Evolutionary conservation across 805 yeast genomes (phyloP).

Genomic region (Yamadazyma insecticola): DNA sequence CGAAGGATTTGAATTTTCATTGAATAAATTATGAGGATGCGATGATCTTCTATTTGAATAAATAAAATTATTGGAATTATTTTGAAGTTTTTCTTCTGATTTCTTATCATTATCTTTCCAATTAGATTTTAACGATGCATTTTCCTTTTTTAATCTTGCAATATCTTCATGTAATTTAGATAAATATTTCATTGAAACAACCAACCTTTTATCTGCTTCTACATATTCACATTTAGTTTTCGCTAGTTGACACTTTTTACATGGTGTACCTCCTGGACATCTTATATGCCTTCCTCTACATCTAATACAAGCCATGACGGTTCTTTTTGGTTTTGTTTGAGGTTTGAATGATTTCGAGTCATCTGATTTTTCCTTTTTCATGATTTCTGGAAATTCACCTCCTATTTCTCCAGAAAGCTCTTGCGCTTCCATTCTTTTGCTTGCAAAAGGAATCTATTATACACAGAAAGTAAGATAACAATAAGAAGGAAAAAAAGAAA

Average conservation of each 20-base stretch:
- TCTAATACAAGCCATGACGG: conserved; percentile 50
- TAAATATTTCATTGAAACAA: conserved; percentile 67
- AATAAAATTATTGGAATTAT: conserved; percentile 10
- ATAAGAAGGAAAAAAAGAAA: too few species aligned
- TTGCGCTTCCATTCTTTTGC: too few species aligned
- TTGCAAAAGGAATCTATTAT: too few species aligned
- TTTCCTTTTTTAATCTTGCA: conserved; percentile 60
- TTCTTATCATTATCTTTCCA: conserved; percentile 25
- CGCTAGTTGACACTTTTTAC: conserved; percentile 55
- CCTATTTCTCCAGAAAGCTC: too few species aligned
- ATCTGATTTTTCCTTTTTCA: too few species aligned
- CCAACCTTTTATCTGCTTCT: conserved; percentile 68
- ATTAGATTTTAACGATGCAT: conserved; percentile 48
- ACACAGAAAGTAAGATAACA: too few species aligned
- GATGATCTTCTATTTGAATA: conserved; percentile 12
- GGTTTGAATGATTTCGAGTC: too few species aligned
- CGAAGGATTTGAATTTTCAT: conserved; percentile 7
- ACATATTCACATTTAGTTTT: conserved; percentile 62
- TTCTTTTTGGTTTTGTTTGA: conserved; percentile 21
- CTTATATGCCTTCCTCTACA: conserved; percentile 71
- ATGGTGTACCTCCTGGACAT: conserved; percentile 77
- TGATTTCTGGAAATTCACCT: too few species aligned
- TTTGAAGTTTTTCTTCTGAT: conserved; percentile 4
- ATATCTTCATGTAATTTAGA: conserved; percentile 65
- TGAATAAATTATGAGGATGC: conserved; percentile 10